Conservation (phyloP, 306 rosid genomes). For the Ceratonia siliqua region DNA sequence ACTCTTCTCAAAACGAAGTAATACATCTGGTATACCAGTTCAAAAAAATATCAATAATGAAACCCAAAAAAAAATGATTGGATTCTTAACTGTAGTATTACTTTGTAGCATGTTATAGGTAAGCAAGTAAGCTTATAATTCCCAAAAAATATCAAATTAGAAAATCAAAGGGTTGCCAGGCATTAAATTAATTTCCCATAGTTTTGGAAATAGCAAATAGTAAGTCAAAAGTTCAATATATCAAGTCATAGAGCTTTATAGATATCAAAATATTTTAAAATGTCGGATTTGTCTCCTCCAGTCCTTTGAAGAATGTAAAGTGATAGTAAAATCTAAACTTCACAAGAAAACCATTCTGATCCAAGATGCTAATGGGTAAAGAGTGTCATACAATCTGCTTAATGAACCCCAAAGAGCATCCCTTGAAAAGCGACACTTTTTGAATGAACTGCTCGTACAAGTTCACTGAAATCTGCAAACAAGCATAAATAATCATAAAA, state of each 20-base stretch:
- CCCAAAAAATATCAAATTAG: no score
- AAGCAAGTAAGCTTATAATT: no score
- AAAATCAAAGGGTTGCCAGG: no score
- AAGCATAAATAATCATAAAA: slow-evolving; percentile 1
- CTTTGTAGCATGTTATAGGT: no score
- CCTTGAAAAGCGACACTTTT: slow-evolving; percentile 55
- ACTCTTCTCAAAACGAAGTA: no score
- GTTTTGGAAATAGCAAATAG: no score
- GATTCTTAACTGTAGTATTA: no score
- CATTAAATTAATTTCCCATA: no score
- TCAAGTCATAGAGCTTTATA: background rate
- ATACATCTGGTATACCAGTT: no score
- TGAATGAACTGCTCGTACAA: slow-evolving; percentile 56
- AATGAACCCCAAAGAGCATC: slow-evolving; percentile 64
- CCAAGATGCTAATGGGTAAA: background rate
- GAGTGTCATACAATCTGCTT: slow-evolving; percentile 57
- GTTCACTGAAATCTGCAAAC: slow-evolving; percentile 55
- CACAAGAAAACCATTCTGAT: background rate
- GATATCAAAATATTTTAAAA: background rate
- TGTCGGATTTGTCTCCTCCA: background rate
- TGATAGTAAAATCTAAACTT: background rate
- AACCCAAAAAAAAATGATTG: no score
- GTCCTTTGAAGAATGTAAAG: background rate
- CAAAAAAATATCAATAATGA: no score
- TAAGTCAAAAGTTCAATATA: background rate